Percentiles rank a stretch among this genome's conserved stretches.
phyloP scores from a whole-genome alignment of 768 basidiomycete species.

The Suillus sp. region DNA sequence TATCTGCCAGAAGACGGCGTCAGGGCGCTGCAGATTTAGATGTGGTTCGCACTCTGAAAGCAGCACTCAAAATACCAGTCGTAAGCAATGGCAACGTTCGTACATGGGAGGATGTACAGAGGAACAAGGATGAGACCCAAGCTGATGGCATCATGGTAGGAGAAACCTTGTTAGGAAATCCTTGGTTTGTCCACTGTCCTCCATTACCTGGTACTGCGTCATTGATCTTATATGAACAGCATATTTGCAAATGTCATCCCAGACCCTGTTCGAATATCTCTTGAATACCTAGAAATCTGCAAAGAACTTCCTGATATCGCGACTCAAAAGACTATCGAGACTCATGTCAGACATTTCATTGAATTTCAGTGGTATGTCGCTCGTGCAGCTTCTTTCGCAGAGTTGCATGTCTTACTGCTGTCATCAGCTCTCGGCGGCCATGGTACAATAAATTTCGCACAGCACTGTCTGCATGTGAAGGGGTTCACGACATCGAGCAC shows the following conservation, averaged over 20 bases:
- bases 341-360: constrained; percentile 69
- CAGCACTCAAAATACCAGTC: constrained; percentile 54
- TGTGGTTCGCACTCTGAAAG: constrained; percentile 58
- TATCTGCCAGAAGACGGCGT: constrained; percentile 67
- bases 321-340: constrained; percentile 51
- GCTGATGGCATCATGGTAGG: constrained; percentile 84
- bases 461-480: constrained; percentile 43
- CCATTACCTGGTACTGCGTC: neutral
- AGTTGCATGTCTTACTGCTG: constrained; percentile 10
- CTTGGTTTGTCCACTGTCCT: constrained; percentile 49
- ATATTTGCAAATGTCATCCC: constrained; percentile 57
- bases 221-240: constrained; percentile 36
- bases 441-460: constrained; percentile 61
- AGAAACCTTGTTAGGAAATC: constrained; percentile 74
- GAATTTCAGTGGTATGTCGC: constrained; percentile 63
- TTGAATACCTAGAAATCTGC: constrained; percentile 72
- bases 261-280: constrained; percentile 65
- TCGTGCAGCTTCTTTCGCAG: constrained; percentile 3
- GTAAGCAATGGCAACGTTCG: constrained; percentile 83
- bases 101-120: constrained; percentile 53
- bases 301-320: constrained; percentile 51
- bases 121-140: constrained; percentile 55
- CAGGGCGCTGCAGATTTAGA: constrained; percentile 71
- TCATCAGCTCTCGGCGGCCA: constrained; percentile 46
- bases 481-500: constrained; percentile 48